Evolutionary conservation across 305 asterid genomes (phyloP), one percentile per base, ranked within the genome.

Genomic region (Plantago coronopus): DNA sequence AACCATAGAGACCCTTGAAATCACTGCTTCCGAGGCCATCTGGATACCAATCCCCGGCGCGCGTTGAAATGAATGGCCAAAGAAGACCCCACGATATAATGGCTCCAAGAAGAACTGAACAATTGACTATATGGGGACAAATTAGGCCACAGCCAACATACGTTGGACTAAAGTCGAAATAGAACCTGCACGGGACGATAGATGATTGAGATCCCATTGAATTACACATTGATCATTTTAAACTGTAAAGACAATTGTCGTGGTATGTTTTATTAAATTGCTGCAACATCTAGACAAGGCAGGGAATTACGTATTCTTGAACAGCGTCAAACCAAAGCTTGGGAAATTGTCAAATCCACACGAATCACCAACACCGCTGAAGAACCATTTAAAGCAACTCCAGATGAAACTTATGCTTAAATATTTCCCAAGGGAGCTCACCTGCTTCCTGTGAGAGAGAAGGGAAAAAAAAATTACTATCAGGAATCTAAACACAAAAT

Each of bases 301-400:
- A 76, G 68, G 70, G 60, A 38, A 72, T 81, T 81, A 91, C 96
- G 95, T 81, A 65, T 84, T 88, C 69, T 79, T 86, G 80, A 76
- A 91, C 60, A 91, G 82, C 16, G 77, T 66, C 79, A 91, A 76
- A 25, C 98, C 98, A 62, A 88, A 80, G 76, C 76, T 84, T 49
- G 96, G 98, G 64, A 88, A 91, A 63, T 91, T 86, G 76, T 91
- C 98, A 77, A 91, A 91, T 56, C 96, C 98, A 58, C 98, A 91
- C 44, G 96, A 76, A 80, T 83, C 98, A 23, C 98, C 96, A 67
- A 88, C 55, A 42, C 98, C 98, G 61, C 96, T 88, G 69, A 91
- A 91, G 79, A 91, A 91, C 98, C 98, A 91, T 79, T 91, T 91
- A 73, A 88, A 91, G 82, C 77, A 84, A 79, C 98, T 91, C 94